Percentiles rank a stretch among this genome's conserved stretches.
phyloP scores from a whole-genome alignment of 495 filamentous ascomycete genomes.

The Penicillium roqueforti region DNA sequence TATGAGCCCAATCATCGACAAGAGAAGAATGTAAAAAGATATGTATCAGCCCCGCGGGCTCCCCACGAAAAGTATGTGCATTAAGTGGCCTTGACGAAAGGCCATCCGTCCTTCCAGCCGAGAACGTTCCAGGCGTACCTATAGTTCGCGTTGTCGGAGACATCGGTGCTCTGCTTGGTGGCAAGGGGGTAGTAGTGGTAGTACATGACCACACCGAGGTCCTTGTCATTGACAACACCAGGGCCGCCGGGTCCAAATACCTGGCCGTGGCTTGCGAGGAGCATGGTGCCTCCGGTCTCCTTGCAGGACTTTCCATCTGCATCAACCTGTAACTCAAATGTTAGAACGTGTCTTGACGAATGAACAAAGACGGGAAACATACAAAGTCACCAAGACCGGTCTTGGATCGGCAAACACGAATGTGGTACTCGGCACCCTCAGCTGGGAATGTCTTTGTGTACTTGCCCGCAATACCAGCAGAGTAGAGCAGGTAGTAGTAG shows the following conservation, averaged over 20 bases:
- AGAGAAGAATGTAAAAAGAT: constrained; percentile 5
- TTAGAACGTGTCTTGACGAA: not conserved
- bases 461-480: constrained; percentile 57
- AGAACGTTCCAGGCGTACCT: constrained; percentile 63
- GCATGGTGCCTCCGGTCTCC: constrained; percentile 56
- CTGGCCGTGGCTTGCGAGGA: constrained; percentile 57
- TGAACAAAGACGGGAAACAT: constrained; percentile 16
- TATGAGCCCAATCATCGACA: constrained; percentile 25
- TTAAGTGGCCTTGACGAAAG: constrained; percentile 23
- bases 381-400: constrained; percentile 53
- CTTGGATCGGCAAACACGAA: constrained; percentile 57
- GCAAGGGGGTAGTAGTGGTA: constrained; percentile 57
- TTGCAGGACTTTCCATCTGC: constrained; percentile 52
- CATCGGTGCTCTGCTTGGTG: constrained; percentile 53
- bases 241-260: constrained; percentile 72
- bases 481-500: constrained; percentile 68
- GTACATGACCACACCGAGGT: constrained; percentile 56
- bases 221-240: constrained; percentile 44
- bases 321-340: constrained; percentile 44
- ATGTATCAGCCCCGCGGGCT: constrained; percentile 4
- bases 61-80: constrained; percentile 5
- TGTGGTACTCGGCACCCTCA: constrained; percentile 60
- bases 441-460: constrained; percentile 49
- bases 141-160: constrained; percentile 47
- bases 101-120: constrained; percentile 60